Evolutionary conservation across 1,284 basidiomycete species (phyloP).

Genomic region (Cryptococcus sp.): DNA sequence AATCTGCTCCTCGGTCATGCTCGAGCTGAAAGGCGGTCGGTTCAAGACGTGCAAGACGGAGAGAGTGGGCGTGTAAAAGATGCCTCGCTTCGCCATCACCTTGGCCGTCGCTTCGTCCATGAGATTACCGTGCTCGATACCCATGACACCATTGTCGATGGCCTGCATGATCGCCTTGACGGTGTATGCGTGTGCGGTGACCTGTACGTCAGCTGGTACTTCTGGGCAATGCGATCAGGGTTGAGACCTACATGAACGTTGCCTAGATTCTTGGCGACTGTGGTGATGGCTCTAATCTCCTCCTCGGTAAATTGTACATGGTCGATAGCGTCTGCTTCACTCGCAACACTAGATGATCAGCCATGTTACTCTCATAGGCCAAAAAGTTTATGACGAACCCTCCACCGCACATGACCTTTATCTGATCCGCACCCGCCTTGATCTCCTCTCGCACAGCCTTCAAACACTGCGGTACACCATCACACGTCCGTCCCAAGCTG

Average conservation of each 20-base stretch:
- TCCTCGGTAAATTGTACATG: constrained; percentile 50
- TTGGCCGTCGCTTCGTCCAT: constrained; percentile 30
- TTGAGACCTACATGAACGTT: neutral
- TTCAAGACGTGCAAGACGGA: constrained; percentile 43
- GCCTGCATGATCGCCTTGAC: constrained; percentile 22
- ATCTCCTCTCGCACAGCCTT: constrained; percentile 49
- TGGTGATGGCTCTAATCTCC: constrained; percentile 50
- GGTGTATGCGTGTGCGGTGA: constrained; percentile 32
- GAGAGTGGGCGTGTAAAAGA: constrained; percentile 51
- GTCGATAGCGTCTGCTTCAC: constrained; percentile 50
- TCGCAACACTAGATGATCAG: constrained; percentile 50
- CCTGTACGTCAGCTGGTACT: constrained; percentile 14
- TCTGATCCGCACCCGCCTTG: constrained; percentile 50
- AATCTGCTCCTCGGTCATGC: constrained; percentile 17
- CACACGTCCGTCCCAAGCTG: neutral
- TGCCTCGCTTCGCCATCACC: constrained; percentile 46
- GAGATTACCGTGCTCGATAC: constrained; percentile 51
- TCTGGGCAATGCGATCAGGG: neutral
- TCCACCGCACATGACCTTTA: constrained; percentile 26
- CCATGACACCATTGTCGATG: constrained; percentile 32
- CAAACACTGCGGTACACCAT: constrained; percentile 32
- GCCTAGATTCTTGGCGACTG: constrained; percentile 50
- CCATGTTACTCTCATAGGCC: too few species aligned
- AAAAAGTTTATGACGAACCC: too few species aligned
- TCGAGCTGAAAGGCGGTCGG: constrained; percentile 19